Conservation (phyloP, 257 asterid genomes). For the Datura wrightii region DNA sequence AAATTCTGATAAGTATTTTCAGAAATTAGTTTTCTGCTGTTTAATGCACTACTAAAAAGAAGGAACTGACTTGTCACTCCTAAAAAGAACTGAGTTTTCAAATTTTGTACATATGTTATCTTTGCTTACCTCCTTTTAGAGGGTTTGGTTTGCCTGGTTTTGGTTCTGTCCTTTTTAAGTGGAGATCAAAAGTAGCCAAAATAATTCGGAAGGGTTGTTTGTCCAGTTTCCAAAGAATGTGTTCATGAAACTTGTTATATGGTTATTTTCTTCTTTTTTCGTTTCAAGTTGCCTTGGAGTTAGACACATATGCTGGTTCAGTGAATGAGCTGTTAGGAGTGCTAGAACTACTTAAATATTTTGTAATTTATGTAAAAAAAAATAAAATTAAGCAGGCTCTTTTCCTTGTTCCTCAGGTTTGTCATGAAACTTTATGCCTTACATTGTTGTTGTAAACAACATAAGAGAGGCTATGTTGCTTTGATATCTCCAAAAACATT, state of each 20-base stretch:
- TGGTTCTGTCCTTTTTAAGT: not conserved
- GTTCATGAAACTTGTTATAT: not conserved
- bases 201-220: not conserved
- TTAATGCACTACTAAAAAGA: not conserved
- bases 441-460: not conserved
- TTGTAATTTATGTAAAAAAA: not conserved
- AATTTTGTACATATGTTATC: not conserved
- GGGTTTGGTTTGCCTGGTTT: not conserved
- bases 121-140: not conserved
- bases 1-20: not conserved
- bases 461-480: not conserved
- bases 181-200: not conserved
- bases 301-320: not conserved
- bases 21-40: not conserved
- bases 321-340: not conserved
- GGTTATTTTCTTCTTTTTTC: not conserved
- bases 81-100: not conserved
- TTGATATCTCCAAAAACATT: not conserved
- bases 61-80: too few relatives aligned
- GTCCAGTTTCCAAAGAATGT: not conserved
- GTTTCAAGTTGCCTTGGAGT: not conserved
- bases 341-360: not conserved
- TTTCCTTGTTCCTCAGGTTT: conserved; percentile 9
- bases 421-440: not conserved
- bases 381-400: not conserved